Conservation (phyloP, 345 rosid genomes). For the Acer saccharum region DNA sequence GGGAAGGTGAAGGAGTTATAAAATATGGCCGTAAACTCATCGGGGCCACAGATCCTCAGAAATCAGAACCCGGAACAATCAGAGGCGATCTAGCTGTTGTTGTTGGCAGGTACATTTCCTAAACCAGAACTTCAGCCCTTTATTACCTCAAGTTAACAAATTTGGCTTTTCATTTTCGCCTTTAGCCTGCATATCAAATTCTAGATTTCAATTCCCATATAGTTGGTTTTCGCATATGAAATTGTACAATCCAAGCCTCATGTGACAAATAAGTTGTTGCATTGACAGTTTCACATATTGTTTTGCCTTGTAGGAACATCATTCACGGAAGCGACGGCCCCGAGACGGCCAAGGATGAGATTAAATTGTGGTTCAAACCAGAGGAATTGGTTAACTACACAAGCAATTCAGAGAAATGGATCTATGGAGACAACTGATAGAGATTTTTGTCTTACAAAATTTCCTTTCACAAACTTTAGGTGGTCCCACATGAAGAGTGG, state of each 20-base stretch:
- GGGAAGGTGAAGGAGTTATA: conserved; percentile 99
- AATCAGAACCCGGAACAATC: conserved; percentile 97
- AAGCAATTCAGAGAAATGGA: conserved; percentile 88
- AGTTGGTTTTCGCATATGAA: background rate
- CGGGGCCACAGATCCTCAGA: conserved; percentile 99
- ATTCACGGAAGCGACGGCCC: conserved; percentile 99
- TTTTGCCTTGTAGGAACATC: conserved; percentile 63
- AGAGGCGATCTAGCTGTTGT: conserved; percentile 95
- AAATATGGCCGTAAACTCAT: conserved; percentile 91
- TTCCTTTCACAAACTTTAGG: conserved; percentile 27
- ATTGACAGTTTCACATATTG: background rate
- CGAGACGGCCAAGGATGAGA: conserved; percentile 94
- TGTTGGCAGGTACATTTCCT: conserved; percentile 73
- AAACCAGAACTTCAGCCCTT: background rate
- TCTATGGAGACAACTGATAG: conserved; percentile 70
- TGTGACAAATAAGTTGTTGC: background rate
- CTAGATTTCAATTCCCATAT: background rate
- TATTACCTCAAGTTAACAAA: background rate
- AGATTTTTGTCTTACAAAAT: background rate
- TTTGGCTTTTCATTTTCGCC: background rate
- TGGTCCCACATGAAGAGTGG: conserved; percentile 26
- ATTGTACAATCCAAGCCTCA: background rate
- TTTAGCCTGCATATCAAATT: no score
- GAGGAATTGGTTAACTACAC: conserved; percentile 86
- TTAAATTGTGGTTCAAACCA: conserved; percentile 89